Percentiles rank a stretch among this genome's conserved stretches.
phyloP scores from a whole-genome alignment of 2,329 filamentous ascomycete species.

The Arthroderma sp. region DNA sequence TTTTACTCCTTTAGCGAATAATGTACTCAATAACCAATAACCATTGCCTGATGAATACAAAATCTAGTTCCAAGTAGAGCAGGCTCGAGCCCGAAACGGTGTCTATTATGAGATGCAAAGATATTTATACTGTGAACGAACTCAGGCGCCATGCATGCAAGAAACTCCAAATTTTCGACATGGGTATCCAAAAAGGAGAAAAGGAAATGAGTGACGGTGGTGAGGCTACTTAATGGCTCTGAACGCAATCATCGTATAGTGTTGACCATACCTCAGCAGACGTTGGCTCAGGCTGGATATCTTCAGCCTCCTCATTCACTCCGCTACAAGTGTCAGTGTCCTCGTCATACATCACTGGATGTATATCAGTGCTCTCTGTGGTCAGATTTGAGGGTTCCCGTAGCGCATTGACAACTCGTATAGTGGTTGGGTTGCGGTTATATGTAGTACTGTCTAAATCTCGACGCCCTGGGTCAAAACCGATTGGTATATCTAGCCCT shows the following conservation, averaged over 20 bases:
- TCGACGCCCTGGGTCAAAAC: neutral
- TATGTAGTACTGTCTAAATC: neutral
- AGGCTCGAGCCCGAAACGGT: neutral
- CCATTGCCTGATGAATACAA: no score
- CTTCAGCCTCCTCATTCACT: neutral
- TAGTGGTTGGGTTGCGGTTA: neutral
- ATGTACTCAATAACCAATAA: no score
- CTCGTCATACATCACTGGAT: neutral
- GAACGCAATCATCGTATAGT: constrained; percentile 12
- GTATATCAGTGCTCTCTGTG: neutral
- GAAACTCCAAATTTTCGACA: neutral
- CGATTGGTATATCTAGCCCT: neutral
- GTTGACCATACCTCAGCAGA: constrained; percentile 13
- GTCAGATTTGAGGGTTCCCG: neutral
- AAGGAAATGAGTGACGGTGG: neutral
- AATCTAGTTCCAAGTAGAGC: neutral
- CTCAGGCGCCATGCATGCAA: neutral
- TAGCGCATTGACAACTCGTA: neutral
- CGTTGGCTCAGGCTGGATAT: neutral
- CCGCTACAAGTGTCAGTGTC: neutral
- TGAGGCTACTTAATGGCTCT: neutral
- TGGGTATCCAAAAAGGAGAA: neutral
- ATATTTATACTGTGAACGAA: neutral
- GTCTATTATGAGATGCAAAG: neutral
- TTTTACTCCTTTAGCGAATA: neutral